Percentiles rank a stretch among this genome's conserved stretches.
These are phyloP conservation scores for sorghum (Sorghum bicolor) DNA, from an alignment of 176 grass and related monocot species.

Conservation along the genomic window DNA sequence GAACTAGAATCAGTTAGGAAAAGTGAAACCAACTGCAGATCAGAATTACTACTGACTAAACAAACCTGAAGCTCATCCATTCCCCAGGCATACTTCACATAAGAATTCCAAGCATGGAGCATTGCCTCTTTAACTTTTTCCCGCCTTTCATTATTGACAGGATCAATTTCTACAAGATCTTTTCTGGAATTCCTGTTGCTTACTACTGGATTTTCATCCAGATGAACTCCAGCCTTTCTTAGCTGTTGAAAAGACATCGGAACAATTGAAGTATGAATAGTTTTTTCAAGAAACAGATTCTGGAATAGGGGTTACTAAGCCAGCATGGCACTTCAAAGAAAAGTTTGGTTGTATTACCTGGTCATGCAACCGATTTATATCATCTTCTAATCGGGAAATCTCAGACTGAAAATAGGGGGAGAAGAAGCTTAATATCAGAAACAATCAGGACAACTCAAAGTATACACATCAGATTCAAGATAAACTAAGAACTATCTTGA, in stretches of 20 bases:
- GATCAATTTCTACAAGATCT: slow-evolving; percentile 63
- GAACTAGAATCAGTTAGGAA: slow-evolving; percentile 23
- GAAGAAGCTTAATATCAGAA: slow-evolving; percentile 18
- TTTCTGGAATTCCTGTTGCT: slow-evolving; percentile 27
- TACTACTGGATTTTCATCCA: slow-evolving; percentile 36
- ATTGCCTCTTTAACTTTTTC: slow-evolving; percentile 97
- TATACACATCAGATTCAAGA: background rate
- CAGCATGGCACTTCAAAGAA: slow-evolving; percentile 3
- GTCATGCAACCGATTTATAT: slow-evolving; percentile 68
- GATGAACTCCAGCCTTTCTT: slow-evolving; percentile 61
- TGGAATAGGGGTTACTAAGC: background rate
- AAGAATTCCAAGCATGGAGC: slow-evolving; percentile 96
- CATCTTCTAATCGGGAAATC: slow-evolving; percentile 51
- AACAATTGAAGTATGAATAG: background rate
- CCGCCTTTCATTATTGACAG: slow-evolving; percentile 70
- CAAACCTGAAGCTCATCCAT: slow-evolving; percentile 96
- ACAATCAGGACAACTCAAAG: background rate
- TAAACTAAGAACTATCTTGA: background rate
- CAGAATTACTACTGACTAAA: slow-evolving; percentile 2
- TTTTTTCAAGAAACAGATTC: background rate
- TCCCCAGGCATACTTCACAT: slow-evolving; percentile 92
- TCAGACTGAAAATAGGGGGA: slow-evolving; percentile 58
- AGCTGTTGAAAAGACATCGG: slow-evolving; percentile 43
- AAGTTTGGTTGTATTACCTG: slow-evolving; percentile 60
- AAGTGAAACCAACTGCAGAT: slow-evolving; percentile 27